Conservation (phyloP, 345 rosid species). For the Geranium brycei region DNA sequence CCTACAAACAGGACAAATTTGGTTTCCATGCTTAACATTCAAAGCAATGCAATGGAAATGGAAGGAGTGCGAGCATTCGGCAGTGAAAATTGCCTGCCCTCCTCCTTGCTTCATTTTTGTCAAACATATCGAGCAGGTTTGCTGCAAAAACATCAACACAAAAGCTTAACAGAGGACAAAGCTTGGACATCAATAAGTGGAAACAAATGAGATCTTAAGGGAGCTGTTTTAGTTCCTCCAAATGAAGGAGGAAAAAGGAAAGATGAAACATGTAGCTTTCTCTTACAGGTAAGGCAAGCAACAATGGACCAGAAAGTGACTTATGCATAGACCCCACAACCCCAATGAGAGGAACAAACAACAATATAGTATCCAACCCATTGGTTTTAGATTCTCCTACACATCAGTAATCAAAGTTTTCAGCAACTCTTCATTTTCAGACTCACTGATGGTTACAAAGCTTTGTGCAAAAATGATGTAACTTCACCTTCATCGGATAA, state of each 20-base stretch:
- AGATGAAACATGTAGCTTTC: conserved; percentile 13
- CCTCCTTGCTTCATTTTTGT: conserved; percentile 23
- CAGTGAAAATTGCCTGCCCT: conserved; percentile 28
- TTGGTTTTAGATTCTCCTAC: too few relatives aligned
- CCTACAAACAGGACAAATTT: conserved; percentile 27
- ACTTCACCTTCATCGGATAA: too few relatives aligned
- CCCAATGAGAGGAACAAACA: conserved; percentile 8
- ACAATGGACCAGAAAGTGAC: conserved; percentile 24
- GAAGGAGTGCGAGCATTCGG: conserved; percentile 6
- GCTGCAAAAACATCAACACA: conserved; percentile 7
- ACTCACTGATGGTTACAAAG: too few relatives aligned
- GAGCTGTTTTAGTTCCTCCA: not conserved
- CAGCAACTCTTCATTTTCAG: too few relatives aligned
- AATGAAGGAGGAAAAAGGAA: conserved; percentile 7
- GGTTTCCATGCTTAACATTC: conserved; percentile 29
- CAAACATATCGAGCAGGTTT: conserved; percentile 21
- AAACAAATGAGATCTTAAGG: not conserved
- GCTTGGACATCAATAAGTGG: not conserved
- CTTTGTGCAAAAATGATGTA: too few relatives aligned
- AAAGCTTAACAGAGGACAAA: too few relatives aligned
- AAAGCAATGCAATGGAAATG: conserved; percentile 29
- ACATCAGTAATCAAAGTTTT: too few relatives aligned
- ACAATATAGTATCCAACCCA: too few relatives aligned
- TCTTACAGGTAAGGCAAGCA: conserved; percentile 16
- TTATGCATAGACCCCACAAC: conserved; percentile 20